Percentiles rank a stretch among this genome's conserved stretches.
phyloP scores from a whole-genome alignment of 257 asterid species.

The Lantana camara region DNA sequence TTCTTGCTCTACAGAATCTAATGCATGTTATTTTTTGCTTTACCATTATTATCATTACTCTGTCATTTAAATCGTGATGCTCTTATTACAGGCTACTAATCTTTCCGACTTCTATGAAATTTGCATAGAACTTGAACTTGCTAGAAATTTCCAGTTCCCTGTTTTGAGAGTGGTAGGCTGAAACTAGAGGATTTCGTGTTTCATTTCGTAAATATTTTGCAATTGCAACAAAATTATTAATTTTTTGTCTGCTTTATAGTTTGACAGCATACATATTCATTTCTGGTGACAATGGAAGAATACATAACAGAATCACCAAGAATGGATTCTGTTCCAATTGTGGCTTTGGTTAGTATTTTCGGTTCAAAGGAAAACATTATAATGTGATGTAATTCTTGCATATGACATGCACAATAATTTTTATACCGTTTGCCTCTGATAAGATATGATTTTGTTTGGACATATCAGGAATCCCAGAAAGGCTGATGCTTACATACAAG shows the following conservation, averaged over 20 bases:
- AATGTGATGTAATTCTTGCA: background rate
- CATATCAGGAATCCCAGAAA: constrained; percentile 85
- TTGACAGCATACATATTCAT: constrained; percentile 65
- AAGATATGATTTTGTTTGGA: constrained; percentile 16
- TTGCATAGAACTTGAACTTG: constrained; percentile 96
- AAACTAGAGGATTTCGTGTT: constrained; percentile 11
- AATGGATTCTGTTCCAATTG: constrained; percentile 55
- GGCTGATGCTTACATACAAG: constrained; percentile 92
- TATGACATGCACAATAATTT: background rate
- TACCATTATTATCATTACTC: constrained; percentile 20
- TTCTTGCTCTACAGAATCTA: constrained; percentile 20
- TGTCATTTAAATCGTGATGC: constrained; percentile 7
- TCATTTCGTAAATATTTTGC: constrained; percentile 13
- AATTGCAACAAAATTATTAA: constrained; percentile 3
- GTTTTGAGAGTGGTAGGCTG: constrained; percentile 78
- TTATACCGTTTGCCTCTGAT: constrained; percentile 5
- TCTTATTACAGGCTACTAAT: constrained; percentile 64
- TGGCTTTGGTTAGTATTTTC: constrained; percentile 50
- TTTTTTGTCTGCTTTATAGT: constrained; percentile 22
- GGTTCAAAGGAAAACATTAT: constrained; percentile 11
- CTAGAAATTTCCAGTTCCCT: constrained; percentile 97
- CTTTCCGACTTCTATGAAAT: constrained; percentile 95
- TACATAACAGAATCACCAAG: constrained; percentile 69
- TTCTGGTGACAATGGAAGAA: constrained; percentile 71
- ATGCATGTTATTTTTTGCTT: constrained; percentile 8